These are phyloP conservation scores for Dimocarpus longan DNA, from an alignment of 345 rosid species.

Conservation along the genomic window DNA sequence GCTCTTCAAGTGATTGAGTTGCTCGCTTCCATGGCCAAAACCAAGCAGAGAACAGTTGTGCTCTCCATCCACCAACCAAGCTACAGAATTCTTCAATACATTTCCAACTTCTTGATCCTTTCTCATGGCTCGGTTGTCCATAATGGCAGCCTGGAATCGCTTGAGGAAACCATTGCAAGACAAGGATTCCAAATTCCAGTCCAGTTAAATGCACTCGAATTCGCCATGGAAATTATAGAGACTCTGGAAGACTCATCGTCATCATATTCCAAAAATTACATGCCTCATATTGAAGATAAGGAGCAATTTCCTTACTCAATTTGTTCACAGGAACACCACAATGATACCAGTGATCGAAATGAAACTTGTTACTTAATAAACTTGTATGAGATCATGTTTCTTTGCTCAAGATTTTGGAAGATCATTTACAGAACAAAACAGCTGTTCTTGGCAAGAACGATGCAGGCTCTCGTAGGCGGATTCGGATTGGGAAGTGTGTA, in stretches of 20 bases:
- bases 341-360: slow-evolving; percentile 7
- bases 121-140: slow-evolving; percentile 56
- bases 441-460: slow-evolving; percentile 71
- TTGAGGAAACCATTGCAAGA: slow-evolving; percentile 59
- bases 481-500: slow-evolving; percentile 80
- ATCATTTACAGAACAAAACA: slow-evolving; percentile 84
- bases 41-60: slow-evolving; percentile 58
- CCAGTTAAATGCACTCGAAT: slow-evolving; percentile 74
- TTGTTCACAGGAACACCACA: slow-evolving; percentile 41
- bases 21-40: slow-evolving; percentile 69
- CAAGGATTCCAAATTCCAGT: slow-evolving; percentile 68
- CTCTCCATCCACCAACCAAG: slow-evolving; percentile 77
- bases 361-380: slow-evolving; percentile 24
- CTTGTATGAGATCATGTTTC: slow-evolving; percentile 54
- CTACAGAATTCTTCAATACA: slow-evolving; percentile 67
- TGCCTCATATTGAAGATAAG: slow-evolving; percentile 5
- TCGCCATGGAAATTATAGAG: slow-evolving; percentile 79
- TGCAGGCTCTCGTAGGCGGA: slow-evolving; percentile 88
- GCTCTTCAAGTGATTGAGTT: slow-evolving; percentile 85
- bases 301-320: slow-evolving; percentile 25
- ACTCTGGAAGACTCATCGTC: slow-evolving; percentile 36
- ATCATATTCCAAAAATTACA: slow-evolving; percentile 18
- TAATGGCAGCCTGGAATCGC: slow-evolving; percentile 57
- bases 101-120: slow-evolving; percentile 65
- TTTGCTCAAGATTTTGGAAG: slow-evolving; percentile 84